Conservation (phyloP, 2,329 filamentous ascomycete genomes). For the Curvularia hawaiiensis region DNA sequence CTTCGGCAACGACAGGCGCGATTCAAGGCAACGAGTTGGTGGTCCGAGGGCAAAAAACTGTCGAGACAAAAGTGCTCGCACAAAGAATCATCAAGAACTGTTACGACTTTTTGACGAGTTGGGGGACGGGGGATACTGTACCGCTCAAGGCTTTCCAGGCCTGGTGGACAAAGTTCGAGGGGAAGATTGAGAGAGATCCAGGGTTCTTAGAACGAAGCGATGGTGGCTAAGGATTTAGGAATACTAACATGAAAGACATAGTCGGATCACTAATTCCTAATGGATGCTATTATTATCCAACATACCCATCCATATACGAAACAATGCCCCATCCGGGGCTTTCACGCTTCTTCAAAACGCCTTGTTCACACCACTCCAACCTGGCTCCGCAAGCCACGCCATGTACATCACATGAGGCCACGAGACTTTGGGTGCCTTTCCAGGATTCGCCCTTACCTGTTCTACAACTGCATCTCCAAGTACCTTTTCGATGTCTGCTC, state of each 20-base stretch:
- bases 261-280: neutral
- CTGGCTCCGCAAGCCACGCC: slow-evolving; percentile 34
- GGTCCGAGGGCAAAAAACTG: slow-evolving; percentile 46
- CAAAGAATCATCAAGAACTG: slow-evolving; percentile 96
- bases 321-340: neutral
- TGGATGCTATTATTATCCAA: neutral
- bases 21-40: slow-evolving; percentile 43
- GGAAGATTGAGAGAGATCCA: slow-evolving; percentile 81
- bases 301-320: neutral
- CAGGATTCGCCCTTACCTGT: slow-evolving; percentile 44
- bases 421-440: slow-evolving; percentile 49
- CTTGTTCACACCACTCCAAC: slow-evolving; percentile 39
- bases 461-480: slow-evolving; percentile 51
- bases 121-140: slow-evolving; percentile 81
- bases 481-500: slow-evolving; percentile 51
- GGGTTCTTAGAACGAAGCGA: slow-evolving; percentile 81
- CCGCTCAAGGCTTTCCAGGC: slow-evolving; percentile 95
- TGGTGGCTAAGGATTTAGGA: slow-evolving; percentile 41
- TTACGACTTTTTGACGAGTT: slow-evolving; percentile 93
- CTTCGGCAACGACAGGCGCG: slow-evolving; percentile 29
- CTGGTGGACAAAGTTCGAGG: slow-evolving; percentile 98
- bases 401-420: slow-evolving; percentile 44
- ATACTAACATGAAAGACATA: neutral
- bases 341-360: slow-evolving; percentile 26
- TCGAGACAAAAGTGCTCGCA: slow-evolving; percentile 78